A percentile compares a stretch with the other conserved stretches of the same genome.
These are phyloP conservation scores for Eutypa lata DNA, from an alignment of 2,329 filamentous ascomycete species.

Conservation along the genomic window DNA sequence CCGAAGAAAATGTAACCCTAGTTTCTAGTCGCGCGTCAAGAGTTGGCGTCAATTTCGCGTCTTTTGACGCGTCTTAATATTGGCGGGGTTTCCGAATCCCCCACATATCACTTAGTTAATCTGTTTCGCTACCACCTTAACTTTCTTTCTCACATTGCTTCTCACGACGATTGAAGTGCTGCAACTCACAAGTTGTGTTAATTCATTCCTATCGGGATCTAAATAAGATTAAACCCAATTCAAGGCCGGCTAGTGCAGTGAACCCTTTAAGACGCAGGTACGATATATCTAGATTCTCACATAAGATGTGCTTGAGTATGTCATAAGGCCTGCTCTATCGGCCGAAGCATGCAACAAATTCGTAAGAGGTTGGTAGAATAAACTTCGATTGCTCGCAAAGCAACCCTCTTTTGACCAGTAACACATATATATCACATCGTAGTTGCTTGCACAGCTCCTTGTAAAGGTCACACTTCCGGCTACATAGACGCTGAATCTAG, in stretches of 20 bases:
- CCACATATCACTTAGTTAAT: neutral
- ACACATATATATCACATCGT: neutral
- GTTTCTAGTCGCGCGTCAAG: neutral
- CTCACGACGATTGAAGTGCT: neutral
- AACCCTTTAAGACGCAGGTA: neutral
- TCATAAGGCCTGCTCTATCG: neutral
- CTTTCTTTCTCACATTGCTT: neutral
- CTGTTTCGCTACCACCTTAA: neutral
- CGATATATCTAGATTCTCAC: neutral
- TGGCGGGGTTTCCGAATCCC: neutral
- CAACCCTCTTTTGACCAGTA: neutral
- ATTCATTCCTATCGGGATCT: no score
- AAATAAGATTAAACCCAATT: neutral
- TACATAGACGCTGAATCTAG: neutral
- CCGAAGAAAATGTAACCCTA: neutral
- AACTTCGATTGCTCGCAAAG: neutral
- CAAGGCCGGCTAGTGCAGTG: neutral
- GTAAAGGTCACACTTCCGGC: neutral
- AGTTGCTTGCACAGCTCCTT: neutral
- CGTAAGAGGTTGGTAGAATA: neutral
- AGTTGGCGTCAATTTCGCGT: conserved; percentile 1
- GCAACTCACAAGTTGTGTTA: no score
- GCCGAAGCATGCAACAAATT: neutral
- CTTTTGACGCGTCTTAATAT: neutral
- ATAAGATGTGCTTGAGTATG: neutral